Percentiles rank a stretch among this genome's conserved stretches.
phyloP scores from a whole-genome alignment of 2,329 filamentous ascomycete genomes.

The Fusarium sp. region DNA sequence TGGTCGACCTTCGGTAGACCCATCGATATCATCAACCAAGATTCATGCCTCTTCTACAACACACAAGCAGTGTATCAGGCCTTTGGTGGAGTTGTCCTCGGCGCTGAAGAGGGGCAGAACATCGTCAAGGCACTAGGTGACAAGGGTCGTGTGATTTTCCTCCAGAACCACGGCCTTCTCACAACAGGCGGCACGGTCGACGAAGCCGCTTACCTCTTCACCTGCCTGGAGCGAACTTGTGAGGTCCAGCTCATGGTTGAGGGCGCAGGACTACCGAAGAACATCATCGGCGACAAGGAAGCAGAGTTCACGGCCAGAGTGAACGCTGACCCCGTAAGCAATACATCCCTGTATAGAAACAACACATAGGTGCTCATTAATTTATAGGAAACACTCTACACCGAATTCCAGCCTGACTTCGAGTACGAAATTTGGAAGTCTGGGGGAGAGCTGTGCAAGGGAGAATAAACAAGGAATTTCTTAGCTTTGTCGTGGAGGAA shows the following conservation, averaged over 20 bases:
- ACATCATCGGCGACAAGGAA: constrained; percentile 50
- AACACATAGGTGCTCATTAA: too few relatives aligned
- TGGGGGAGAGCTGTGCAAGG: constrained; percentile 35
- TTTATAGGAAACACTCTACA: constrained; percentile 43
- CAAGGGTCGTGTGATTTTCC: constrained; percentile 63
- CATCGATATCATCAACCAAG: constrained; percentile 71
- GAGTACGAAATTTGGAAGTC: constrained; percentile 47
- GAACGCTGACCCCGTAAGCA: constrained; percentile 39
- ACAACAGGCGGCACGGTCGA: constrained; percentile 73
- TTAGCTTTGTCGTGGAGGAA: not conserved
- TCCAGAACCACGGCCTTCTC: constrained; percentile 73
- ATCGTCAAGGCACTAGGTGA: constrained; percentile 67
- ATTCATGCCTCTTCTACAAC: constrained; percentile 65
- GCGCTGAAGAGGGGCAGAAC: constrained; percentile 66
- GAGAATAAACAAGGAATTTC: constrained; percentile 1
- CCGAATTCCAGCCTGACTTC: constrained; percentile 46
- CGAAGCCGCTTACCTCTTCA: constrained; percentile 73
- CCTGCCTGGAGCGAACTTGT: constrained; percentile 47
- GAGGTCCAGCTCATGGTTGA: constrained; percentile 47
- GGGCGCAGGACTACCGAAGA: constrained; percentile 40
- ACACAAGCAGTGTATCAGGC: constrained; percentile 68
- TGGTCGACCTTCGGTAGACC: constrained; percentile 68
- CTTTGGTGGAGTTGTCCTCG: constrained; percentile 72
- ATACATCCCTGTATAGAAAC: too few relatives aligned
- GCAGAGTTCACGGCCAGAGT: constrained; percentile 51